Base-by-base conservation (phyloP, 2,329 filamentous ascomycete species). In the Nemania sp. region DNA sequence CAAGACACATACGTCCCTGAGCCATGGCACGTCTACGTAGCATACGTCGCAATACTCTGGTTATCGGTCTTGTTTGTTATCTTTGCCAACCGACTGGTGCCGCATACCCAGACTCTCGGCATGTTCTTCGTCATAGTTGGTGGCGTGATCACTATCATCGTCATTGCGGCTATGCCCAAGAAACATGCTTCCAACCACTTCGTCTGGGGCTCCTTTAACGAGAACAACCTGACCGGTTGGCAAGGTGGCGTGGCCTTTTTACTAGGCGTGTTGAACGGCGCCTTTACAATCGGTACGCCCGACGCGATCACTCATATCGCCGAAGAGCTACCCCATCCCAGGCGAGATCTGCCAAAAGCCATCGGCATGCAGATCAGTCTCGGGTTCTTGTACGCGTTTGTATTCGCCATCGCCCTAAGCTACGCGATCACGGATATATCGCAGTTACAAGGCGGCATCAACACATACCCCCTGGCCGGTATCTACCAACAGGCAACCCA, bases 241-340 rank as follows among this genome's bases (percentile, higher is more conserved):
- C 72, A 61, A 61, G 74, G 81, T 39, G 83, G 83, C 14, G 80
- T 88, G n/a, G 83, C 83, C 2, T 88, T 88, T 58, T 71, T 86
- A 22, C 73, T 81, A 0, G 84, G 85, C 15, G 85, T 88, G 67
- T 74, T 88, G 20, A 88, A 87, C 61, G 85, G 84, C 5, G 82
- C 84, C 9, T 88, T 84, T 64, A 83, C 82, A 17, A 81, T 88
- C 22, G 84, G 85, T 15, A 86, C 82, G 0, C 81, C 83, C 2
- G 84, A 88, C 66, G 79, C 81, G 49, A 81, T 86, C 15, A 80
- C 78, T 7, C 84, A 86, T 67, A 73, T 86, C 62, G 79, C 81
- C 4, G 83, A 86, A 66, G 82, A 86, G 67, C 78, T 85, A 17
- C 81, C 72, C 0, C 66, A 72, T 14, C 76, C 75, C 6, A 70